Conservation (phyloP, 129 eudicot genomes). For the Scalesia atractyloides region DNA sequence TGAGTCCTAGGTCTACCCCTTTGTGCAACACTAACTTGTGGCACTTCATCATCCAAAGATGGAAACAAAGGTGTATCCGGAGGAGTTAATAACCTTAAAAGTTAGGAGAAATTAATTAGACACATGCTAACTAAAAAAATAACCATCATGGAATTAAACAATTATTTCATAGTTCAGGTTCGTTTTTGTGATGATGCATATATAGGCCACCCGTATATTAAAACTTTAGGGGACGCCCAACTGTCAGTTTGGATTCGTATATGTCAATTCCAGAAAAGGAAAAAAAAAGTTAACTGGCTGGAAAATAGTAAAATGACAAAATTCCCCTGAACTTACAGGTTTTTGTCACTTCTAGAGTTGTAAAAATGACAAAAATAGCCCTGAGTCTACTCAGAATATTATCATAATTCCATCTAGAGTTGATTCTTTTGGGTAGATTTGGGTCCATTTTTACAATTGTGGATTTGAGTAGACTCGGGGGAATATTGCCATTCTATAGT, state of each 20-base stretch:
- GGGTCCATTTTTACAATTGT: neutral
- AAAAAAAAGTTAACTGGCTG: neutral
- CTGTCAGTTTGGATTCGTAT: neutral
- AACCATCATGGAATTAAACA: neutral
- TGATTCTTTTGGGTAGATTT: neutral
- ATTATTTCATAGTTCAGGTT: neutral
- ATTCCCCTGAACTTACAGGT: neutral
- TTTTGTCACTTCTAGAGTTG: neutral
- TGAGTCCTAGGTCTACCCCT: conserved; percentile 88
- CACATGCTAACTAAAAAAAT: conserved; percentile 8
- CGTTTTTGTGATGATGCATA: neutral
- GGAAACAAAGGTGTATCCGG: conserved; percentile 94
- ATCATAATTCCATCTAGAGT: neutral
- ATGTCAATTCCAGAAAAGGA: neutral
- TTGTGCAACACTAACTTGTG: conserved; percentile 48
- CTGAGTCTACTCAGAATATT: neutral
- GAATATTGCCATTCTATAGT: neutral
- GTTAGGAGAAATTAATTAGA: conserved; percentile 4
- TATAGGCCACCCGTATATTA: neutral
- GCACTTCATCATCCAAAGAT: conserved; percentile 82
- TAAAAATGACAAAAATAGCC: neutral
- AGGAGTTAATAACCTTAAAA: conserved; percentile 89
- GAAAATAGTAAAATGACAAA: neutral
- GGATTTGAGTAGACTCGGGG: neutral
- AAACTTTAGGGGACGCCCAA: neutral